Evolutionary conservation across 306 rosid species (phyloP).

Genomic region (Lagenaria siceraria): DNA sequence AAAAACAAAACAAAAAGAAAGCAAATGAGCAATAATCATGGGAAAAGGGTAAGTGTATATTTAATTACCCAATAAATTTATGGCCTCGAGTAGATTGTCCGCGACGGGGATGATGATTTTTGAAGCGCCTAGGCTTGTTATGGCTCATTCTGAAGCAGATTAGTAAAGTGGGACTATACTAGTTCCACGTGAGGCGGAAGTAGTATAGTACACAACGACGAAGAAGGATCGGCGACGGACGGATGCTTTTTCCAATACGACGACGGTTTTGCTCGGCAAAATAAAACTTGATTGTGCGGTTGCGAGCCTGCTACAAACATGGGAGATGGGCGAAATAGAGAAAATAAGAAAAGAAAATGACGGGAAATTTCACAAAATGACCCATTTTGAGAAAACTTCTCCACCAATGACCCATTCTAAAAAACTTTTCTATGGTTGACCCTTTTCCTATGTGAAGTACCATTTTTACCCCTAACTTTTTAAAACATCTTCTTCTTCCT

Average conservation of each 20-base stretch:
- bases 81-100: constrained; percentile 42
- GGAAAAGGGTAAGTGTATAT: neutral
- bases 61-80: constrained; percentile 24
- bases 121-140: constrained; percentile 40
- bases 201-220: neutral
- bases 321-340: too few species aligned
- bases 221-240: neutral
- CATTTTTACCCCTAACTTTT: too few species aligned
- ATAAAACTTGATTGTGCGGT: too few species aligned
- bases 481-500: too few species aligned
- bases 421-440: too few species aligned
- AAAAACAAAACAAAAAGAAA: neutral
- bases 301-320: too few species aligned
- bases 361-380: too few species aligned
- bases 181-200: neutral
- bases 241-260: neutral
- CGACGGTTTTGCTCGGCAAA: neutral
- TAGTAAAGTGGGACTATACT: neutral
- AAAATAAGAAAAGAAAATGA: too few species aligned
- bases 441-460: too few species aligned
- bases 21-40: constrained; percentile 4
- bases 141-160: constrained; percentile 33
- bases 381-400: too few species aligned
- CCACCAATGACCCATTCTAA: too few species aligned
- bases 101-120: constrained; percentile 32